phyloP scores from a whole-genome alignment of 1,284 basidiomycete genomes.

The Melanopsichium pennsylvanicum region DNA sequence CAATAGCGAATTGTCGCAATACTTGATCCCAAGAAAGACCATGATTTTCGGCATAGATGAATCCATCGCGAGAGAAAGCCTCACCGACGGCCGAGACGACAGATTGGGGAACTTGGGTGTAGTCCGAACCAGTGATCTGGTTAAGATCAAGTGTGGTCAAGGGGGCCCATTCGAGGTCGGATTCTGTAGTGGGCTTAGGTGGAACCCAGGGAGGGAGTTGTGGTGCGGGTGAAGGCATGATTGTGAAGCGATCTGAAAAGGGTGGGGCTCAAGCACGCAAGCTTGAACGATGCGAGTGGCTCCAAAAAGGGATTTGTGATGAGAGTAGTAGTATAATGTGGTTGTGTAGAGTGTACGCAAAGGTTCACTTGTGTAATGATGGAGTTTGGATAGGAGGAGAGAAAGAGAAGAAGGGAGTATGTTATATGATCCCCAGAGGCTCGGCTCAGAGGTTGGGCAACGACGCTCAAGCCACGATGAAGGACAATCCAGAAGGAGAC shows the following conservation, averaged over 20 bases:
- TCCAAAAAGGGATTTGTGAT: no score
- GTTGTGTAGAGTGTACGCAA: no score
- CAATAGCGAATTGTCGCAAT: slow-evolving; percentile 63
- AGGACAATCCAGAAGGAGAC: no score
- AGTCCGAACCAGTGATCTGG: slow-evolving; percentile 54
- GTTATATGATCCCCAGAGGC: no score
- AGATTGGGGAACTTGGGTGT: slow-evolving; percentile 48
- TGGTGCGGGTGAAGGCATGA: slow-evolving; percentile 6
- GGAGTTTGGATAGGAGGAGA: not conserved
- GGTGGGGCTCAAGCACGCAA: no score
- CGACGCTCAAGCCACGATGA: no score
- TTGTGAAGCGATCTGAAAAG: not conserved
- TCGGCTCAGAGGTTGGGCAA: no score
- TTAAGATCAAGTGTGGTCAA: slow-evolving; percentile 61
- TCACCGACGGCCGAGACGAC: slow-evolving; percentile 57
- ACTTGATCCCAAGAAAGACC: slow-evolving; percentile 59
- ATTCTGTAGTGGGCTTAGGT: slow-evolving; percentile 47
- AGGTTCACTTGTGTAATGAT: not conserved
- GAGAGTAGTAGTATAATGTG: no score
- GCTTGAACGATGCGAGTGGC: no score
- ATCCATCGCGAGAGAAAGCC: slow-evolving; percentile 57
- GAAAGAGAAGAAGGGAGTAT: no score
- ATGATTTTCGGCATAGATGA: slow-evolving; percentile 65
- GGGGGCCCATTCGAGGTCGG: slow-evolving; percentile 63
- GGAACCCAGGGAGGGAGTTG: slow-evolving; percentile 55